These are phyloP conservation scores for Rhodotorula sp. DNA, from an alignment of 1,284 basidiomycete genomes.

Conservation along the genomic window DNA sequence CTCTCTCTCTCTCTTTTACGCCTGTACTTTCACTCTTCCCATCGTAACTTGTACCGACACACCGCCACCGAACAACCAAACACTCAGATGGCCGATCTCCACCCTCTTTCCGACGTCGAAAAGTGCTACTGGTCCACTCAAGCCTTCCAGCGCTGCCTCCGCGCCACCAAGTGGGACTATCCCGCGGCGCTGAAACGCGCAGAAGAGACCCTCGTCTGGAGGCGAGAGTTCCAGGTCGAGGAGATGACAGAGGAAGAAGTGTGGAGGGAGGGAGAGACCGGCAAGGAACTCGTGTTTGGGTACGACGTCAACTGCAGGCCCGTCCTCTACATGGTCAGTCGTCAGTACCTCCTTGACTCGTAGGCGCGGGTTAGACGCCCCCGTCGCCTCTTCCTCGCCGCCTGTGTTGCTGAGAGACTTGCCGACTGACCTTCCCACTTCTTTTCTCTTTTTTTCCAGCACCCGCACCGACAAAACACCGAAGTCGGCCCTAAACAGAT, in stretches of 20 bases:
- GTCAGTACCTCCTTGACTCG: not conserved
- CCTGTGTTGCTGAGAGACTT: not conserved
- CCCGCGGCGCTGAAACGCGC: slow-evolving; percentile 46
- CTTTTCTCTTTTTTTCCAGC: not conserved
- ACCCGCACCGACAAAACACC: slow-evolving; percentile 29
- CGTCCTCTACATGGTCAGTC: slow-evolving; percentile 49
- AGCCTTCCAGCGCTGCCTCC: slow-evolving; percentile 48
- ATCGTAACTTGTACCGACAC: not conserved
- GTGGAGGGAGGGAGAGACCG: slow-evolving; percentile 48
- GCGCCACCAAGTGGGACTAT: slow-evolving; percentile 51
- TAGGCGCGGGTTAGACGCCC: too few relatives aligned
- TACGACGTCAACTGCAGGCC: slow-evolving; percentile 50
- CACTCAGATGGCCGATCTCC: slow-evolving; percentile 16
- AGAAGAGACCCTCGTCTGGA: slow-evolving; percentile 50
- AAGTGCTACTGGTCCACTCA: slow-evolving; percentile 47
- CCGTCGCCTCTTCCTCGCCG: not conserved
- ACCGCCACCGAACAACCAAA: not conserved
- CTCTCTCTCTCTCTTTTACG: not conserved
- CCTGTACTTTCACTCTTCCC: not conserved
- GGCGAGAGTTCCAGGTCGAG: slow-evolving; percentile 51
- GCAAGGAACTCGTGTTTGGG: slow-evolving; percentile 48
- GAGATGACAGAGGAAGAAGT: slow-evolving; percentile 44
- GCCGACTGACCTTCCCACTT: not conserved
- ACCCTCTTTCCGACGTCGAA: slow-evolving; percentile 47
- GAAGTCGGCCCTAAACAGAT: slow-evolving; percentile 47